These are phyloP conservation scores for Cucurbita argyrosperma DNA, from an alignment of 306 rosid species.

Conservation along the genomic window DNA sequence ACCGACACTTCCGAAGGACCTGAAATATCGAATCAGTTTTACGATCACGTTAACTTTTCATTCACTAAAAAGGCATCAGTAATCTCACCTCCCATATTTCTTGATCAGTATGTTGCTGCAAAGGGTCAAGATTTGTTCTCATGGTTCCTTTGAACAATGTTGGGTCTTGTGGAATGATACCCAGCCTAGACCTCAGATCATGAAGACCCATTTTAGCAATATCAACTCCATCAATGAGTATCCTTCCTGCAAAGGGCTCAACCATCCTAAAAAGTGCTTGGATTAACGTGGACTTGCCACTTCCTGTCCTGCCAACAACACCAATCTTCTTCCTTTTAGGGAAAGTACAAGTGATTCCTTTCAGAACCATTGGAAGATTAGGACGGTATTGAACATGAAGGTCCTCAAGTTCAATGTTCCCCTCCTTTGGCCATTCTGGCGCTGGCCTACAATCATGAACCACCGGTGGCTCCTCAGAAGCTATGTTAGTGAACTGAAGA, in stretches of 20 bases:
- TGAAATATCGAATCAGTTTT: conserved; percentile 15
- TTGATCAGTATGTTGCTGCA: conserved; percentile 41
- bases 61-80: neutral
- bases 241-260: conserved; percentile 47
- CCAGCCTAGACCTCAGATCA: conserved; percentile 63
- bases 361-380: conserved; percentile 53
- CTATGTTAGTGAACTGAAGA: conserved; percentile 49
- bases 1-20: conserved; percentile 65
- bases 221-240: conserved; percentile 45
- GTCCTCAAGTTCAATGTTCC: conserved; percentile 40
- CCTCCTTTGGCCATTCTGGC: conserved; percentile 62
- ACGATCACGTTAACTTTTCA: neutral
- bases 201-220: conserved; percentile 53
- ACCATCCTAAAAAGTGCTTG: conserved; percentile 72
- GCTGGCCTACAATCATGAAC: conserved; percentile 41
- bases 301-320: conserved; percentile 74
- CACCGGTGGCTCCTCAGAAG: conserved; percentile 57
- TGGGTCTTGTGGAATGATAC: conserved; percentile 72
- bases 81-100: conserved; percentile 66
- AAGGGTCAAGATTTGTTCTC: conserved; percentile 61
- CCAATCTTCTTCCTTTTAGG: conserved; percentile 53
- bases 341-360: conserved; percentile 60
- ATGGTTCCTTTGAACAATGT: conserved; percentile 55
- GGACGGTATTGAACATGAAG: conserved; percentile 54
- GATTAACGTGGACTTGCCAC: conserved; percentile 73